Base-by-base conservation (phyloP, 345 rosid species). In the Linum lewisii region DNA sequence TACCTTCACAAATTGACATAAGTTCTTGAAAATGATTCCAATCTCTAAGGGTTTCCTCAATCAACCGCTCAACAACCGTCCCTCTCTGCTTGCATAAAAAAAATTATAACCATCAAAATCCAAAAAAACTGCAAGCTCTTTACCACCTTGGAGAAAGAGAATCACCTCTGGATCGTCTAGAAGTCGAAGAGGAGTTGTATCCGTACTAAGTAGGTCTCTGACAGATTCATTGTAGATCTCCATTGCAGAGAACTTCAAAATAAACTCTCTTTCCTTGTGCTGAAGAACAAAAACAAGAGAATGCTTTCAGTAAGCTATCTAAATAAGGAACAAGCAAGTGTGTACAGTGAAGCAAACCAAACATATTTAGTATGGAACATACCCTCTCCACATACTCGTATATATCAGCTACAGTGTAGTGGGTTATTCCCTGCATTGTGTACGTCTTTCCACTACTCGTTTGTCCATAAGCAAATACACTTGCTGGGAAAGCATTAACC, bases 171-270 rank as follows among this genome's bases (percentile, higher is more conserved):
- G 94, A 69, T 92, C 99, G 72, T 89, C 99, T 37, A 92, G 81
- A 73, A 92, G 85, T 72, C 97, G 81, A 70, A 81, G 87, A 49
- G 94, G 89, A 69, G 79, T 81, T 60, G 68, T 61, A 32, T 89
- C 94, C 57, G 79, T 42, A 69, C 83, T 81, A 53, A 92, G 82
- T 29, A 92, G 94, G 77, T 92, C 98, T 70, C 91, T 75, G 54
- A 89, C 98, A 68, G 95, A 86, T 72, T 92, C 97, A 65, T 89
- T 92, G 76, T 92, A 92, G 38, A 92, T 92, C 75, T 92, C 98
- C 91, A 89, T 74, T 25, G 98, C 95, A 62, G 95, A 92, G 67
- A 92, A 78, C 77, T 83, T 89, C 67, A 92, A 59, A 59, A 75
- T 36, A 73, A 84, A 92, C 62, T 79, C 79, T 76, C 97, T 86